A percentile compares a stretch with the other conserved stretches of the same genome.
phyloP scores from a whole-genome alignment of 2,329 filamentous ascomycete genomes.

The Camptophora hylomeconis region DNA sequence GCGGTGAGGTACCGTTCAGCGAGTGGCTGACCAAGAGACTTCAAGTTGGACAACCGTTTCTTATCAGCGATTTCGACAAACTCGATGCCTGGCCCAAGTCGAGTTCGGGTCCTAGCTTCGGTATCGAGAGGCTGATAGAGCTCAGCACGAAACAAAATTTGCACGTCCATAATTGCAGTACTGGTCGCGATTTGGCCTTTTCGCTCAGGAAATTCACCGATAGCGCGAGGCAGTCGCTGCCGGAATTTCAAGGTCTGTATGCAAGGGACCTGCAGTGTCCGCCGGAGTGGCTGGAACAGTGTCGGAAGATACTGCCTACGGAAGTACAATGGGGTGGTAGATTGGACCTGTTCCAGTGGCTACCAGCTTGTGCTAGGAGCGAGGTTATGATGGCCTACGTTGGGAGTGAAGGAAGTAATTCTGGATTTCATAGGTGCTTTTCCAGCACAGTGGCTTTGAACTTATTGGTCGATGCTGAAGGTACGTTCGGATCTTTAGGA shows the following conservation, averaged over 20 bases:
- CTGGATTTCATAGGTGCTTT: conserved; percentile 25
- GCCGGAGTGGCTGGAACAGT: conserved; percentile 20
- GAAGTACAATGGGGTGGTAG: conserved; percentile 22
- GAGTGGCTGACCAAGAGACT: conserved; percentile 21
- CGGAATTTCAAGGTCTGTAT: conserved; percentile 21
- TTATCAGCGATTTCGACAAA: conserved; percentile 23
- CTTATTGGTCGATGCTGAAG: conserved; percentile 22
- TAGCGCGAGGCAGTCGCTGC: conserved; percentile 17
- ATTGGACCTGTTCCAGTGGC: conserved; percentile 23
- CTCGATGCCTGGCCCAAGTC: conserved; percentile 19
- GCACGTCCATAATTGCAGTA: conserved; percentile 23
- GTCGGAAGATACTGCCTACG: conserved; percentile 20
- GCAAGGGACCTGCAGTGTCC: conserved; percentile 24
- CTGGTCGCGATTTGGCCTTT: conserved; percentile 22
- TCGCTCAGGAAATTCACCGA: conserved; percentile 22
- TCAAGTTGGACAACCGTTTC: conserved; percentile 22
- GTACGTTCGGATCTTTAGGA: conserved; percentile 11
- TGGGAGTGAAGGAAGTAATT: conserved; percentile 22
- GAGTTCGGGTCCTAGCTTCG: conserved; percentile 15
- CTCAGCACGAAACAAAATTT: conserved; percentile 24
- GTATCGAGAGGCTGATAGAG: conserved; percentile 21
- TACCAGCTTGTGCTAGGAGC: conserved; percentile 22
- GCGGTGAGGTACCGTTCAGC: conserved; percentile 14
- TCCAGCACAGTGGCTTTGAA: conserved; percentile 25
- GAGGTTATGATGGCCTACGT: conserved; percentile 27